Conservation (phyloP, 257 asterid species). For the Cruciata laevipes region DNA sequence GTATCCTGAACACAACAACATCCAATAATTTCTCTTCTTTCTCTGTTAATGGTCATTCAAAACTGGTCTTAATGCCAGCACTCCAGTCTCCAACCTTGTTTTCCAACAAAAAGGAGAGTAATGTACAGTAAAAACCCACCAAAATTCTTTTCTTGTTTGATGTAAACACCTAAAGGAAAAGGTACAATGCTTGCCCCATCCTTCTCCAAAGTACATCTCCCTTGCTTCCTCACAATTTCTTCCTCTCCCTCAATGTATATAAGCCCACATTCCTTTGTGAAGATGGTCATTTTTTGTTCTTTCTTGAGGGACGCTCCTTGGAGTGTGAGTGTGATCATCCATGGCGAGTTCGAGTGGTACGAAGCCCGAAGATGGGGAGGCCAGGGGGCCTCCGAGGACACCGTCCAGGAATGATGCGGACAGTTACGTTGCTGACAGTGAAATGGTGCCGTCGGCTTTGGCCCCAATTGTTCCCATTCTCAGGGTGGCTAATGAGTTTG, state of each 20-base stretch:
- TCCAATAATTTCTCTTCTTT: constrained; percentile 6
- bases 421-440: constrained; percentile 63
- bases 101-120: not conserved
- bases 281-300: constrained; percentile 12
- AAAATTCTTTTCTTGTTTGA: constrained; percentile 68
- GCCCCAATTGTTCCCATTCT: constrained; percentile 80
- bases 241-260: constrained; percentile 16
- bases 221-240: constrained; percentile 12
- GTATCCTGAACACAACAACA: constrained; percentile 40
- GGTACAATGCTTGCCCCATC: constrained; percentile 36
- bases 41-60: not conserved
- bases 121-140: not conserved
- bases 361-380: constrained; percentile 31
- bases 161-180: constrained; percentile 40
- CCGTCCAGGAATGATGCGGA: constrained; percentile 56
- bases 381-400: constrained; percentile 49
- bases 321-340: constrained; percentile 3
- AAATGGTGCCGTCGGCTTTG: constrained; percentile 86
- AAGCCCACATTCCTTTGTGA: constrained; percentile 9
- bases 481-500: constrained; percentile 89
- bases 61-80: not conserved
- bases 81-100: not conserved
- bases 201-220: constrained; percentile 67
- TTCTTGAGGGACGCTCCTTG: constrained; percentile 2
- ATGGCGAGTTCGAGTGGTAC: constrained; percentile 97